Evolutionary conservation across 2,329 filamentous ascomycete species (phyloP), one percentile per base, ranked within the genome.

Genomic region (Epichloe elymi): DNA sequence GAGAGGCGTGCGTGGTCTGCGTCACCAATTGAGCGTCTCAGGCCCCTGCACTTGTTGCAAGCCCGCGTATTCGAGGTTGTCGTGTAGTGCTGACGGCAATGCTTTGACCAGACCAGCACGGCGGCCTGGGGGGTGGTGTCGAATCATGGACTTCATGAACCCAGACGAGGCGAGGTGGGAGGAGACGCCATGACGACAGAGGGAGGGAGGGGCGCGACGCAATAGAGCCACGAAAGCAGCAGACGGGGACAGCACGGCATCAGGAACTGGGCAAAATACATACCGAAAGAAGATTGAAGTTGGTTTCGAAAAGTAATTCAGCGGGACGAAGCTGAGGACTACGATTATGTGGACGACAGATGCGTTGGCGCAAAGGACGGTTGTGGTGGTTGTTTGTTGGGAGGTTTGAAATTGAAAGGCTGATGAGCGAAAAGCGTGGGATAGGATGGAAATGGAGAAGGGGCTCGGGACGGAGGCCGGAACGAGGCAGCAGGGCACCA

Each of bases 111-210:
- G 45, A 20, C 30, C 41, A 11, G 37, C 26, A 30, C 26, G 10
- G 8, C 33, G 35, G 19, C 44, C 19, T 35, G 23, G 46, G 17
- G 14, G 38, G 10, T 23, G 23, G n/a, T 40, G 46, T 43, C 38
- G 41, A 38, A 35, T 42, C 36, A 46, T 26, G 20, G 33, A 17
- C 46, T 20, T 46, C 42, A 36, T n/a, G n/a, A n/a, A n/a, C 46
- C 26, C 23, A 33, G 41, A 23, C 5, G 35, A 39, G 14, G 44
- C 5, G 35, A 39, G 14, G 44, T 19, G 40, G 45, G 46, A 47
- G 41, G 46, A 42, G 38, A 45, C 39, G 60, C 60, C 65, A 70
- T 70, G 67, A 69, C 66, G 67, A 69, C 64, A 68, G 66, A 58
- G 58, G 58, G 60, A 56, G 59, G 23, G 23, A 26, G 23, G 58